Conservation (phyloP, 352 stramenopile genomes). For the Globisporangium takayamanum region DNA sequence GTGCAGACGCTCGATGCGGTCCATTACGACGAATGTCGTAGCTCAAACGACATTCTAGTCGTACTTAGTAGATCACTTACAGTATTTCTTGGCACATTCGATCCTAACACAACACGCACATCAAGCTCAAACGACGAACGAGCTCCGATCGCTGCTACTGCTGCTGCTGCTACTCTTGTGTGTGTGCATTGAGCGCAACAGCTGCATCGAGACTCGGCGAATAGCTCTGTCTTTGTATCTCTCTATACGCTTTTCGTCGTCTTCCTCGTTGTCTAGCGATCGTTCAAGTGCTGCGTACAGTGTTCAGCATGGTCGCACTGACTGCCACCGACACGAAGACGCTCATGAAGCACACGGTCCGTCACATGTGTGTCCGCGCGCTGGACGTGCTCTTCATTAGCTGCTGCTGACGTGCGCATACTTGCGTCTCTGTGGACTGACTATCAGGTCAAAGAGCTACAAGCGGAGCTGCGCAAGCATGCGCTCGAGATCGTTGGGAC, state of each 20-base stretch:
- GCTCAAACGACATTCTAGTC: not conserved
- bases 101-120: not conserved
- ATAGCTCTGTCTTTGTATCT: not conserved
- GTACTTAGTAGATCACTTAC: not conserved
- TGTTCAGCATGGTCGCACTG: not conserved
- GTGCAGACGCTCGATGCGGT: conserved; percentile 35
- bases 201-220: no score
- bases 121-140: no score
- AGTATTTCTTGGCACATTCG: not conserved
- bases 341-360: conserved; percentile 5
- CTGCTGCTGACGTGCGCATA: not conserved
- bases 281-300: no score
- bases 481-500: conserved; percentile 30
- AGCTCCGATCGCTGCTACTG: no score
- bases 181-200: not conserved
- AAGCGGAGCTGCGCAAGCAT: conserved; percentile 33
- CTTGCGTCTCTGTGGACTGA: not conserved
- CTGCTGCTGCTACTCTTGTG: not conserved
- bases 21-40: conserved; percentile 14
- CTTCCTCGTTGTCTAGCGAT: no score
- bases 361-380: not conserved
- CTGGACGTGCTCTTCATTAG: not conserved
- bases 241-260: not conserved
- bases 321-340: not conserved
- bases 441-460: conserved; percentile 46